phyloP scores from a whole-genome alignment of 1,139 yeast genomes.

The Lodderomyces pseudojiufengensis region DNA sequence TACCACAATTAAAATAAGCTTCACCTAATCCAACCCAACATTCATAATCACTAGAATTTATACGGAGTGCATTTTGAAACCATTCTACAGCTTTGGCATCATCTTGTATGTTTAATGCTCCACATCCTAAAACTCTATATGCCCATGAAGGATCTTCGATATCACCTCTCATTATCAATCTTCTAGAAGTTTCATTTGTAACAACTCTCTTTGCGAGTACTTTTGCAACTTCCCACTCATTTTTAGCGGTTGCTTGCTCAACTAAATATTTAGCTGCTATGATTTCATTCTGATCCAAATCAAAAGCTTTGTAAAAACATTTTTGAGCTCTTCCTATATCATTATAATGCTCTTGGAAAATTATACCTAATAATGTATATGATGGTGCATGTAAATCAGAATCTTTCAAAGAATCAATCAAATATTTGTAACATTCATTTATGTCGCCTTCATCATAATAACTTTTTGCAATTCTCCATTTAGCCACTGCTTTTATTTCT shows the following conservation, averaged over 20 bases:
- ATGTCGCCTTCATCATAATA: constrained; percentile 33
- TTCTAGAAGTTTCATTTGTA: constrained; percentile 57
- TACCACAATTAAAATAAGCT: constrained; percentile 80
- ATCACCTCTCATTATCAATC: constrained; percentile 40
- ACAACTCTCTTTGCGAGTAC: constrained; percentile 63
- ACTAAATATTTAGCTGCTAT: constrained; percentile 73
- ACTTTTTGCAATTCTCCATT: constrained; percentile 75
- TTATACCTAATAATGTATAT: constrained; percentile 72
- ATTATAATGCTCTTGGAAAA: constrained; percentile 54
- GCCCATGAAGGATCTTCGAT: constrained; percentile 66
- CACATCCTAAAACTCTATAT: constrained; percentile 78
- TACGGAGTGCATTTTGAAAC: constrained; percentile 81
- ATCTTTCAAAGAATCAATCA: constrained; percentile 62
- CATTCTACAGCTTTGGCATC: constrained; percentile 80
- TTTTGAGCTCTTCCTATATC: constrained; percentile 74
- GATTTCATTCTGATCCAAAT: constrained; percentile 73
- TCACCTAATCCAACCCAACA: constrained; percentile 96
- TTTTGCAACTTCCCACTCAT: constrained; percentile 87
- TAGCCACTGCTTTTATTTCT: constrained; percentile 55
- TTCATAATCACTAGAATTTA: constrained; percentile 61
- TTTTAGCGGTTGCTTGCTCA: constrained; percentile 55
- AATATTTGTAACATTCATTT: constrained; percentile 42
- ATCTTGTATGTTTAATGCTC: constrained; percentile 67
- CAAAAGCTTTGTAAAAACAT: constrained; percentile 88
- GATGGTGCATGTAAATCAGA: constrained; percentile 68